phyloP scores from a whole-genome alignment of 768 basidiomycete species.

The Lentinula raphanica region DNA sequence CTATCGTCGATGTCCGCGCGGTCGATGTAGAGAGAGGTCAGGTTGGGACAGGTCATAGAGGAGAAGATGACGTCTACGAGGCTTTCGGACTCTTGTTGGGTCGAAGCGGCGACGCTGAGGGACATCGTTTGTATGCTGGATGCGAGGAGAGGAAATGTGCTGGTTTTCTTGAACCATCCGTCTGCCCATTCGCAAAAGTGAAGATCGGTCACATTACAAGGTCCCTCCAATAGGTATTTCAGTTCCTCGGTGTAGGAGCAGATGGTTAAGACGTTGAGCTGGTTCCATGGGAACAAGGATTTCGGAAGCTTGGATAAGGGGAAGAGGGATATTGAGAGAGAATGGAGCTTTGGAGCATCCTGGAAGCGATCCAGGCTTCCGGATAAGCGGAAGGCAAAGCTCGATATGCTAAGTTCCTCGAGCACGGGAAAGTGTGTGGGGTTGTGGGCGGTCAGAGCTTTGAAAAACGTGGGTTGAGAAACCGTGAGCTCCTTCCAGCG shows the following conservation, averaged over 20 bases:
- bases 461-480: background rate
- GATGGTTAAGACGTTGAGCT: background rate
- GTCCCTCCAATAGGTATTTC: background rate
- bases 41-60: background rate
- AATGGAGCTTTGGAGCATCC: background rate
- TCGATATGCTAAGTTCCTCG: background rate
- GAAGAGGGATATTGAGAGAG: background rate
- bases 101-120: background rate
- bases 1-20: background rate
- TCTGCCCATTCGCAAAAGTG: background rate
- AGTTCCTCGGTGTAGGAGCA: background rate
- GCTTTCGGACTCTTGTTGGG: background rate
- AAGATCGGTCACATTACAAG: background rate
- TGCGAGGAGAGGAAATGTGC: background rate
- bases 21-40: background rate
- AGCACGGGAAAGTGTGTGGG: background rate
- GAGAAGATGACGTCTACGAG: background rate
- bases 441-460: background rate
- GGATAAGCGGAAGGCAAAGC: background rate
- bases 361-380: background rate
- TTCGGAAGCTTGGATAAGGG: background rate
- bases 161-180: background rate
- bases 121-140: background rate
- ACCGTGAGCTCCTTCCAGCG: conserved; percentile 1
- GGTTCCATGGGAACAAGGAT: background rate